phyloP scores from a whole-genome alignment of 306 rosid genomes.

The Macrotyloma uniflorum region DNA sequence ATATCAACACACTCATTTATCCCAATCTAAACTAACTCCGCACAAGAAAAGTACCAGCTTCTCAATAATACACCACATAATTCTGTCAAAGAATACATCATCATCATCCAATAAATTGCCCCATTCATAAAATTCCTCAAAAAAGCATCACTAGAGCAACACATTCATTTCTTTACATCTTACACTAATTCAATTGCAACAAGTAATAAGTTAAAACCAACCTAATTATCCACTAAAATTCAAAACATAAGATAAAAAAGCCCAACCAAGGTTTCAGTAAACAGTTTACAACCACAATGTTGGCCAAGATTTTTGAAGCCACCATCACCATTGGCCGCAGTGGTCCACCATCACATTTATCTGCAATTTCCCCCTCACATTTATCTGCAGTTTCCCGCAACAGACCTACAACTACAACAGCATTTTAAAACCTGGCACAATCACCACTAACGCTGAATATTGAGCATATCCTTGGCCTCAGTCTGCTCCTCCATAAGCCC shows the following conservation, averaged over 20 bases:
- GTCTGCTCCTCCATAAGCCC: constrained; percentile 78
- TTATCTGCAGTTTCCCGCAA: not conserved
- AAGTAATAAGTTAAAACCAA: not conserved
- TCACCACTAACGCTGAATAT: constrained; percentile 55
- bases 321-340: too few relatives aligned
- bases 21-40: not conserved
- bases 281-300: not conserved
- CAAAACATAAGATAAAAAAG: not conserved
- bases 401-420: too few relatives aligned
- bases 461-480: constrained; percentile 77
- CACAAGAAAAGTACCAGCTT: not conserved
- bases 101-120: not conserved
- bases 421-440: not conserved
- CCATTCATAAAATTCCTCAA: not conserved
- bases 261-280: not conserved
- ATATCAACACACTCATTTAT: not conserved
- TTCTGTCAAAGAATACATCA: not conserved
- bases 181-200: not conserved
- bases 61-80: not conserved
- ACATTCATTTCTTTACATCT: not conserved
- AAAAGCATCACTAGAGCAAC: not conserved
- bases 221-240: not conserved
- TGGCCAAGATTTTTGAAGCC: too few relatives aligned
- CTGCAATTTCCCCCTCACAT: not conserved
- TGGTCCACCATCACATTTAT: not conserved